Evolutionary conservation across 202 grass and related monocot species (phyloP).

Genomic region (Miscanthus sacchariflorus): DNA sequence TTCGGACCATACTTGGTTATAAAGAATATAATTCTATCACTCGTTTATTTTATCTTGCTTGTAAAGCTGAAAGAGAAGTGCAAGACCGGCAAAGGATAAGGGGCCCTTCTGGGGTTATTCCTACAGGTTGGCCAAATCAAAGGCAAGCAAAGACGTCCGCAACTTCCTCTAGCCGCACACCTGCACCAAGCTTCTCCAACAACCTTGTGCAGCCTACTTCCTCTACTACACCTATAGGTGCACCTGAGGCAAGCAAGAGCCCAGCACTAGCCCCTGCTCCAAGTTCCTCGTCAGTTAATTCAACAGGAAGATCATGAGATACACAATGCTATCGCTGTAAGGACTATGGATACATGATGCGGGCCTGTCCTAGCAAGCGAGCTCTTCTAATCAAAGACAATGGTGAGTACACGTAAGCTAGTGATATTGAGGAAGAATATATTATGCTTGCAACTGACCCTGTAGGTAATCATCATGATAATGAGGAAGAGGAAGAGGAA

Average conservation of each 20-base stretch:
- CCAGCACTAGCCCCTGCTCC: neutral
- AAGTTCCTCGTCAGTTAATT: neutral
- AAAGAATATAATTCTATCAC: neutral
- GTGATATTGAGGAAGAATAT: too few relatives aligned
- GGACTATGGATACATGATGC: too few relatives aligned
- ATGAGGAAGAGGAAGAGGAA: too few relatives aligned
- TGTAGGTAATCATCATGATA: too few relatives aligned
- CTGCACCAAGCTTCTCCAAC: neutral
- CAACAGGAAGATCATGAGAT: neutral
- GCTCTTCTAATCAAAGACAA: too few relatives aligned
- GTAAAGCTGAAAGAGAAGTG: neutral
- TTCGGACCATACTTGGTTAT: too few relatives aligned
- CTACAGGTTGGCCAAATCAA: neutral
- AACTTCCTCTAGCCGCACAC: neutral
- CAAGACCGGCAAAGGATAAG: neutral
- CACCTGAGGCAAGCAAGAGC: too few relatives aligned
- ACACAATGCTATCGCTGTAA: neutral
- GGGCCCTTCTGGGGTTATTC: neutral
- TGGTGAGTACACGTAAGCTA: too few relatives aligned
- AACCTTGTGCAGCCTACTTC: neutral
- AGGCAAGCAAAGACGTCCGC: neutral
- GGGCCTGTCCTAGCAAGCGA: too few relatives aligned
- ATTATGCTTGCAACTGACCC: too few relatives aligned
- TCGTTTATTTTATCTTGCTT: neutral
- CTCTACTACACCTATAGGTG: neutral